These are phyloP conservation scores for Amphicarpaea edgeworthii DNA, from an alignment of 306 rosid genomes.

Conservation along the genomic window DNA sequence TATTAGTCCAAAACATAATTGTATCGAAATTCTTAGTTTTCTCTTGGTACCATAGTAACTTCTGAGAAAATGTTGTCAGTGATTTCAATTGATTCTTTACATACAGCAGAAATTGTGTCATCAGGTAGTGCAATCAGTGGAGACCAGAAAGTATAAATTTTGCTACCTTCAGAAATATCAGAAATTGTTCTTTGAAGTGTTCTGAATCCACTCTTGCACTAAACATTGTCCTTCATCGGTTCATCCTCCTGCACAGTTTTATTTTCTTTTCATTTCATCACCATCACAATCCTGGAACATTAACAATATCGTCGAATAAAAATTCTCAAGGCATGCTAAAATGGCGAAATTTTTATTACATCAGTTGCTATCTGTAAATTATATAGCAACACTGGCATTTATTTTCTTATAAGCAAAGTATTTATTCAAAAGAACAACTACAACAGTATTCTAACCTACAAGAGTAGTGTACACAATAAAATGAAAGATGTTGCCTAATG, in stretches of 20 bases:
- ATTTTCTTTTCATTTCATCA: neutral
- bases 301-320: neutral
- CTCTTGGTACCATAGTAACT: too few species aligned
- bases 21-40: too few species aligned
- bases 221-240: slow-evolving; percentile 1
- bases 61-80: too few species aligned
- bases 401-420: too few species aligned
- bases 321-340: neutral
- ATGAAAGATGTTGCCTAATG: neutral
- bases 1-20: too few species aligned
- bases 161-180: too few species aligned
- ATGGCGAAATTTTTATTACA: neutral
- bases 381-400: neutral
- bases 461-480: neutral
- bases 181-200: neutral
- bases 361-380: neutral
- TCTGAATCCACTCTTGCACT: slow-evolving; percentile 24
- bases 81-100: too few species aligned
- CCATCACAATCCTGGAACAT: neutral
- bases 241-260: neutral
- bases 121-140: too few species aligned
- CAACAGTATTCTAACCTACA: neutral
- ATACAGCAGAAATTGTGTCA: too few species aligned
- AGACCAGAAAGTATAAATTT: too few species aligned
- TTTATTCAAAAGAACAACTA: neutral